Evolutionary conservation across 176 grass and related monocot species (phyloP), one percentile per base, ranked within the genome.

Genomic region (Calamus simplicifolius): DNA sequence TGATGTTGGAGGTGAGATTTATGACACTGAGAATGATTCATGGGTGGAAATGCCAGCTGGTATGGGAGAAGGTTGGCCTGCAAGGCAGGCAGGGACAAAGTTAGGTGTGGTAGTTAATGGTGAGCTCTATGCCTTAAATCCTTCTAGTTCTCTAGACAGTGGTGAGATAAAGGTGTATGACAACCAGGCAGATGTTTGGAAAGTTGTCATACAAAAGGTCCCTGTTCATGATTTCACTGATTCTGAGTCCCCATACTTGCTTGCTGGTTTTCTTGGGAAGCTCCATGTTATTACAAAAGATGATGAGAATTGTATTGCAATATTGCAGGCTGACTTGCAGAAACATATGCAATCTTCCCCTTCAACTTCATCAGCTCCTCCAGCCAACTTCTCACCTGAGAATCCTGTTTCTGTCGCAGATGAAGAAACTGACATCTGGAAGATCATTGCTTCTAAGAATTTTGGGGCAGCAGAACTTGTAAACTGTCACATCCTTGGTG

Each of bases 11-110:
- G 90, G 90, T 4, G 90, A 95, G 69, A 64, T 76, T 7, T 95
- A 86, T 5, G 85, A 95, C 54, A 85, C 85, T 0, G 58, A 23
- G 23, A 79, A 66, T 2, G 73, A 79, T 71, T 78, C 78, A 19
- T 95, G 90, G 90, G 69, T 4, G 5, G 79, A 89, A 8, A 95
- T 95, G 90, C 85, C 82, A 51, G 67, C 71, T 16, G 85, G 85
- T 5, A 78, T 95, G 82, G 79, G 90, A 0, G 76, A 89, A 48
- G 79, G 90, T 16, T 95, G 90, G 90, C 85, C 90, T n/a, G 82
- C 76, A 18, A 81, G 79, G 77, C 90, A 89, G 55, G 90, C 69
- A 3, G 76, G 75, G 38, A 80, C 82, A 25, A 95, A 86, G 28
- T 59, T 95, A 23, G 89, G 79, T 28, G 73, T 65, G 19, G 76